These are phyloP conservation scores for Trichomonas vaginalis DNA, from an alignment of 208 protist genomes.

Conservation along the genomic window DNA sequence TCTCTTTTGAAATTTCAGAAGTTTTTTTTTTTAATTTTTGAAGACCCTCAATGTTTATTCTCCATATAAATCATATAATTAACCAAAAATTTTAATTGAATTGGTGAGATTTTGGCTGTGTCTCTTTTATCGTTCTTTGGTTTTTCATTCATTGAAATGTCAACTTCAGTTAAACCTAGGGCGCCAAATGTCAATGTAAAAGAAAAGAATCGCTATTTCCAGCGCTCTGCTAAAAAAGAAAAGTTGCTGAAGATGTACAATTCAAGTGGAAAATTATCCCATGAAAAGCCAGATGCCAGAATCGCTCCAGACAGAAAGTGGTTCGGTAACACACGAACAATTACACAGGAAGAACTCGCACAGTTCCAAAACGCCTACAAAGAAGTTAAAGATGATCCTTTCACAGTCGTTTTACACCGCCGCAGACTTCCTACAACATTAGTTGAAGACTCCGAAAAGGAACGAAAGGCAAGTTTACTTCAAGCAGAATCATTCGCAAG, in stretches of 20 bases:
- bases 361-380: constrained; percentile 78
- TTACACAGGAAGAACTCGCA: constrained; percentile 79
- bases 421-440: constrained; percentile 69
- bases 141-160: not conserved
- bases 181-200: not conserved
- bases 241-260: constrained; percentile 1
- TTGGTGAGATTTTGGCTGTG: not conserved
- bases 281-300: constrained; percentile 43
- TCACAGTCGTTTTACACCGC: constrained; percentile 79
- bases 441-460: constrained; percentile 16
- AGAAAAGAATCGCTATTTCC: not conserved
- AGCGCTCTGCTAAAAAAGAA: not conserved
- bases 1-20: too few species aligned
- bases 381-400: constrained; percentile 79
- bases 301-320: constrained; percentile 76
- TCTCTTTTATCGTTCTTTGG: not conserved
- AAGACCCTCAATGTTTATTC: too few species aligned
- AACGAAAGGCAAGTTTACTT: constrained; percentile 56
- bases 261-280: not conserved
- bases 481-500: constrained; percentile 73
- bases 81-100: too few species aligned
- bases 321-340: constrained; percentile 86
- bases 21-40: too few species aligned
- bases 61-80: too few species aligned
- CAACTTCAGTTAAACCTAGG: not conserved